These are phyloP conservation scores for Hypomontagnella monticulosa DNA, from an alignment of 495 filamentous ascomycete species.

Conservation along the genomic window DNA sequence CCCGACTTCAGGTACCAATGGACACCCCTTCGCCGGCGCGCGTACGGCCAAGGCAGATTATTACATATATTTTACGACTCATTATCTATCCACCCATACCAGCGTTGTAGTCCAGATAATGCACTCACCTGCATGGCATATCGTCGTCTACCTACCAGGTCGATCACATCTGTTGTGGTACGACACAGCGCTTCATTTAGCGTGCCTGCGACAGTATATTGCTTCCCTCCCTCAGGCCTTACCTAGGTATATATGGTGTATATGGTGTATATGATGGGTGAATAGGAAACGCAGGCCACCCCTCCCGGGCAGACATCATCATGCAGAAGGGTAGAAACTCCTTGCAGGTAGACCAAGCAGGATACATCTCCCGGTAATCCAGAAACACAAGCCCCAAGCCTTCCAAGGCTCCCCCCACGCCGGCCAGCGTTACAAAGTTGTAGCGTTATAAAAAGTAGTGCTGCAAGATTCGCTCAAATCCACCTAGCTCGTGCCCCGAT, in stretches of 20 bases:
- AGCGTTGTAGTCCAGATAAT: conserved; percentile 37
- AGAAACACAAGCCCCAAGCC: conserved; percentile 21
- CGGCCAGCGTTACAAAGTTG: conserved; percentile 40
- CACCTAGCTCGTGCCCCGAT: conserved; percentile 32
- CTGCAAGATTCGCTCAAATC: conserved; percentile 41
- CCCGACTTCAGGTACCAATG: conserved; percentile 36
- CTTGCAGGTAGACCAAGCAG: conserved; percentile 33
- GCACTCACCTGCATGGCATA: conserved; percentile 41
- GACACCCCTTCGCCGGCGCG: conserved; percentile 19
- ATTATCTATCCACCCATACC: conserved; percentile 28
- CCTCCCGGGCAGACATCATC: conserved; percentile 39
- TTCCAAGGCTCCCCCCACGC: conserved; percentile 30
- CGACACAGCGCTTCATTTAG: conserved; percentile 19
- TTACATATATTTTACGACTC: conserved; percentile 34
- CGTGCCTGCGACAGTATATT: conserved; percentile 29
- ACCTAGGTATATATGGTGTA: conserved; percentile 28
- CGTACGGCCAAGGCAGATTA: conserved; percentile 12
- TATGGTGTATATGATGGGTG: not conserved
- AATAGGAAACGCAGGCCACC: conserved; percentile 22
- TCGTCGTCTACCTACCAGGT: conserved; percentile 36
- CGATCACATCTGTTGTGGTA: conserved; percentile 39
- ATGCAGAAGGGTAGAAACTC: conserved; percentile 38
- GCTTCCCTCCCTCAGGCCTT: conserved; percentile 24
- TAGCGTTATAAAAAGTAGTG: conserved; percentile 34
- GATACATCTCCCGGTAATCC: conserved; percentile 39